These are phyloP conservation scores for Dictyostelium intermedium DNA, from an alignment of 78 protist genomes.

Conservation along the genomic window DNA sequence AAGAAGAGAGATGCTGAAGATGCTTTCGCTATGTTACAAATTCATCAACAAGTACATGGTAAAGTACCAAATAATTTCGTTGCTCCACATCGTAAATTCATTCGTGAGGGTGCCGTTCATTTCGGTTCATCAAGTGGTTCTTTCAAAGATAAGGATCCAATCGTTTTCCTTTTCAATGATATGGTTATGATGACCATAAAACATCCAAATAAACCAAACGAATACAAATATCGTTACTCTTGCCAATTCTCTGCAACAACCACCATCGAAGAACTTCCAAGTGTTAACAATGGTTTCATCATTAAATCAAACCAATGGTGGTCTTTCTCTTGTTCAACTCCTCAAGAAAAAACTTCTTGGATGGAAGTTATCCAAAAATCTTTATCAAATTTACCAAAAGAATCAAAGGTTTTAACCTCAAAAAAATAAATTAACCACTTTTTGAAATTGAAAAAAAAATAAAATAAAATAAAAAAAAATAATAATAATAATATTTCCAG, in stretches of 20 bases:
- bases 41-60: constrained; percentile 60
- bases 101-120: constrained; percentile 52
- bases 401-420: constrained; percentile 8
- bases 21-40: constrained; percentile 62
- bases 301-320: constrained; percentile 45
- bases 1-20: constrained; percentile 76
- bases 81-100: constrained; percentile 74
- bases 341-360: constrained; percentile 44
- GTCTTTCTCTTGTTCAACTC: constrained; percentile 54
- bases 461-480: neutral
- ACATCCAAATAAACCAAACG: constrained; percentile 66
- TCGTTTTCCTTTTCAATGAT: constrained; percentile 60
- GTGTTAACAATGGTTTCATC: constrained; percentile 71
- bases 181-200: constrained; percentile 75
- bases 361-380: constrained; percentile 20
- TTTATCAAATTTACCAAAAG: constrained; percentile 38
- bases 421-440: neutral
- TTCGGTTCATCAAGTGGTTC: constrained; percentile 66
- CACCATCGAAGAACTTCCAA: constrained; percentile 27
- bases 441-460: neutral
- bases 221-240: constrained; percentile 57
- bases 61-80: constrained; percentile 53
- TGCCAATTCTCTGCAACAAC: constrained; percentile 3
- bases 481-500: neutral
- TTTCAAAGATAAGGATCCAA: constrained; percentile 75